phyloP scores from a whole-genome alignment of 2,329 filamentous ascomycete genomes.

The Ophiostoma montium region DNA sequence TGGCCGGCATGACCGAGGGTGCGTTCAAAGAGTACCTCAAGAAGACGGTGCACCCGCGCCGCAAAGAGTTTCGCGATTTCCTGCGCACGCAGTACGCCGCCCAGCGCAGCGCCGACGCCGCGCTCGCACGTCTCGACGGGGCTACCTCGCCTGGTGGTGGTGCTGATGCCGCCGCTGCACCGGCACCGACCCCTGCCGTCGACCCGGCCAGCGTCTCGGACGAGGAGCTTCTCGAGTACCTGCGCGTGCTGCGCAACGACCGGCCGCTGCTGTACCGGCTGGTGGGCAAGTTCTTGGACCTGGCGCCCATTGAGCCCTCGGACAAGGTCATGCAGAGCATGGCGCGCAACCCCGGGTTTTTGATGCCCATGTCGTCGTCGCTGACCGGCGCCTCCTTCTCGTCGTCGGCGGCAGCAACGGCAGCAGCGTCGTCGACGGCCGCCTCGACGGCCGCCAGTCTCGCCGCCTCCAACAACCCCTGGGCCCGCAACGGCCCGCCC shows the following conservation, averaged over 20 bases:
- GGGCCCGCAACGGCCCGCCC: conserved; percentile 40
- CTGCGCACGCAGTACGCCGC: conserved; percentile 35
- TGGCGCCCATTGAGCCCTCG: conserved; percentile 34
- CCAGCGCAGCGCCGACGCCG: conserved; percentile 27
- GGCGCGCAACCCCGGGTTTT: conserved; percentile 7
- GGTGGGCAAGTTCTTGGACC: conserved; percentile 47
- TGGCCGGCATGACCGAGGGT: conserved; percentile 47
- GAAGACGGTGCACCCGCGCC: conserved; percentile 37
- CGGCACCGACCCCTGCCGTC: conserved; percentile 15
- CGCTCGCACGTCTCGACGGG: conserved; percentile 25
- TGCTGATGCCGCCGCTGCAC: conserved; percentile 16
- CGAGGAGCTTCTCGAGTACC: conserved; percentile 34
- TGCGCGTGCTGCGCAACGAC: conserved; percentile 39
- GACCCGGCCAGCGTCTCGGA: conserved; percentile 31
- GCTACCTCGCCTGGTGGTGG: conserved; percentile 15
- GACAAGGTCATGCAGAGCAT: conserved; percentile 10
- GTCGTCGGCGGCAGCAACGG: conserved; percentile 16
- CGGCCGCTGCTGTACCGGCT: conserved; percentile 35
- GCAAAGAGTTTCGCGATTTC: conserved; percentile 39
- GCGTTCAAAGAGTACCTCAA: conserved; percentile 43
- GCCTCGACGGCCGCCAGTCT: conserved; percentile 13
- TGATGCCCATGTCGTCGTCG: conserved; percentile 3
- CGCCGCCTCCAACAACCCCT: conserved; percentile 24
- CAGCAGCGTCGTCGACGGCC: conserved; percentile 12
- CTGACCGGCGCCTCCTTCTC: conserved; percentile 13